Conservation (phyloP, 106 monocot species). For the Dioscorea alata region DNA sequence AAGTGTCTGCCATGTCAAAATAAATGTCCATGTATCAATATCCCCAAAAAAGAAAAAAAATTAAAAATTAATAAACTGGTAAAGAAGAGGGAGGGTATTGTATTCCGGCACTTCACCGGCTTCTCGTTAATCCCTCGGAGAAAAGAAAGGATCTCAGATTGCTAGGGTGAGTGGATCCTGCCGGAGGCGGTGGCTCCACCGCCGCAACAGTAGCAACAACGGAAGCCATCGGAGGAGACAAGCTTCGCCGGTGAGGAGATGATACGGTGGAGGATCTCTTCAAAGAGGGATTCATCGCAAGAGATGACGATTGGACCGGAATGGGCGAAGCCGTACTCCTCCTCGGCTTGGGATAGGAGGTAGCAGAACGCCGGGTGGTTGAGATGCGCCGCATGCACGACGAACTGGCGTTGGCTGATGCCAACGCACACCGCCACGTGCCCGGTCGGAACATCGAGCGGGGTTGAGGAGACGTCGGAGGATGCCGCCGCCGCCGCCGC, state of each 20-base stretch:
- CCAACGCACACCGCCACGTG: slow-evolving; percentile 67
- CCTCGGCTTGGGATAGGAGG: too few species aligned
- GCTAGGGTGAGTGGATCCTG: too few species aligned
- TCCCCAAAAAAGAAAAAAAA: too few species aligned
- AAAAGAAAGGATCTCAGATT: too few species aligned
- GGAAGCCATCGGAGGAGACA: not conserved
- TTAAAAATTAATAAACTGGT: too few species aligned
- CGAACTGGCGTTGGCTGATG: slow-evolving; percentile 26
- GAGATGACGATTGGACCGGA: slow-evolving; percentile 49
- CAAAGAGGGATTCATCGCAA: slow-evolving; percentile 49
- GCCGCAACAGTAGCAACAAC: too few species aligned
- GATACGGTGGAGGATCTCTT: slow-evolving; percentile 34
- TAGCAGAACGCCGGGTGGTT: slow-evolving; percentile 62
- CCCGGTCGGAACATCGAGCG: slow-evolving; percentile 43
- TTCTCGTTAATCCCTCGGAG: too few species aligned
- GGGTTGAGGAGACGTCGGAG: not conserved
- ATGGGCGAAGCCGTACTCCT: too few species aligned
- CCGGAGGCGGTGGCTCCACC: too few species aligned
- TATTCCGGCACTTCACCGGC: not conserved
- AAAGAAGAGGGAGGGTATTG: slow-evolving; percentile 31
- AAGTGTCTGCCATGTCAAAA: too few species aligned
- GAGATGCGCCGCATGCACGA: slow-evolving; percentile 49
- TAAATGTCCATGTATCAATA: too few species aligned
- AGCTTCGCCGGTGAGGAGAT: not conserved
- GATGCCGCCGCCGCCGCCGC: slow-evolving; percentile 8